phyloP scores from a whole-genome alignment of 1,284 basidiomycete species.

The Naganishia sp. region DNA sequence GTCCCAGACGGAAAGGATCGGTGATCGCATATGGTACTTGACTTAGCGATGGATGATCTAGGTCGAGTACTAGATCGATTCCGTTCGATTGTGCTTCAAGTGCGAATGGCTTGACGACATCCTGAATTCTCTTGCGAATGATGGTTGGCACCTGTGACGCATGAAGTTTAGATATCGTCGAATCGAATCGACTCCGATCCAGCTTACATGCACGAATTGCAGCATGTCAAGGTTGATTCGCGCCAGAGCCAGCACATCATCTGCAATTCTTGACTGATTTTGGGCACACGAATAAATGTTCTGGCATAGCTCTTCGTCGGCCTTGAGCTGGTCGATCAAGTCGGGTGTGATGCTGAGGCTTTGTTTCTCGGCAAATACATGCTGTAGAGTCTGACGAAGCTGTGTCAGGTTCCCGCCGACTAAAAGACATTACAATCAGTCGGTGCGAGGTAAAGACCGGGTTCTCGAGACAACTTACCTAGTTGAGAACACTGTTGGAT shows the following conservation, averaged over 20 bases:
- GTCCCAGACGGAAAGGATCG: conserved; percentile 49
- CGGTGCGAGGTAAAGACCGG: too few relatives aligned
- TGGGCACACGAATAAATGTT: conserved; percentile 32
- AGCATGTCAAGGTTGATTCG: conserved; percentile 54
- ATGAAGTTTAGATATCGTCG: background rate
- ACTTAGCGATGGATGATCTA: conserved; percentile 23
- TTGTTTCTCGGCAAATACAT: background rate
- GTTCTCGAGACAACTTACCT: background rate
- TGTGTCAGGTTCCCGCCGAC: conserved; percentile 22
- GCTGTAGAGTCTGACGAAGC: conserved; percentile 25
- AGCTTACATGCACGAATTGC: conserved; percentile 29
- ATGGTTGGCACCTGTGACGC: conserved; percentile 19
- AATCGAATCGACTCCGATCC: background rate
- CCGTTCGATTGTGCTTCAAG: conserved; percentile 30
- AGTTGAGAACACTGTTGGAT: conserved; percentile 33
- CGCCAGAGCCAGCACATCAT: conserved; percentile 56
- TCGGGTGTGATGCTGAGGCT: conserved; percentile 18
- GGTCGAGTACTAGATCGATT: conserved; percentile 30
- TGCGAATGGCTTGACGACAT: conserved; percentile 29
- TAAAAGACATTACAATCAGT: background rate
- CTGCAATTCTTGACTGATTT: conserved; percentile 47
- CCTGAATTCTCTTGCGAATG: conserved; percentile 18
- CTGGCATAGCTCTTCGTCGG: conserved; percentile 29
- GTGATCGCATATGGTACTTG: conserved; percentile 41
- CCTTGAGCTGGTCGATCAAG: conserved; percentile 22